Evolutionary conservation across 345 rosid genomes (phyloP), one percentile per base, ranked within the genome.

Genomic region (Hypericum androsaemum): DNA sequence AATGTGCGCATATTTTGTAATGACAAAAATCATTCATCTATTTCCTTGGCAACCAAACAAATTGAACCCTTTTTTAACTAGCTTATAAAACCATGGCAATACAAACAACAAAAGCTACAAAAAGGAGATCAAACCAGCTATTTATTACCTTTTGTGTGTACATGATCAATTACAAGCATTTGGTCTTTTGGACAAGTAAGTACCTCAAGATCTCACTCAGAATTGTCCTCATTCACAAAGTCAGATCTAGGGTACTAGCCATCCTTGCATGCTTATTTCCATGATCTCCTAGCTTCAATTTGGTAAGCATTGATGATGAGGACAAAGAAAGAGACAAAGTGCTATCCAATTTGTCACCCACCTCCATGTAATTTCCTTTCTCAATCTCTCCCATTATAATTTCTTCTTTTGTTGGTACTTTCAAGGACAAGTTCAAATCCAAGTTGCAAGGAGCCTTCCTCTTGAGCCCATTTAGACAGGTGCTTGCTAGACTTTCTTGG

Each of bases 241-340:
- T 82, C 76, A 84, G 97, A 77, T 88, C 89, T 59, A 76, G 85
- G 65, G 81, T 73, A 84, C 86, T 82, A 60, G 79, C 70, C 62
- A 56, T 58, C 56, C 69, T 59, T 53, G 59, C 60, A 39, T 37
- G 51, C 73, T 70, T 71, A 47, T 54, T 64, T 47, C 59, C 63
- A 53, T 53, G 35, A 41, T 63, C 61, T 64, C 47, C 60, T 57
- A 64, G 66, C 64, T 63, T 64, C 70, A 62, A 64, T 60, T 61
- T 54, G 37, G 50, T 68, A 38, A 40, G 67, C 74, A 73, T 81
- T 37, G 83, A 66, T 39, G 71, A 67, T 16, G 86, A 73, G 53
- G 79, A 75, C 70, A 82, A 59, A 48, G 97, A 80, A 61, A 82
- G 95, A 54, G 79, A 75, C 77, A 88, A 77, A 65, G 38, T 65